Base-by-base conservation (phyloP, 306 rosid species). In the Sicyos baderoa region DNA sequence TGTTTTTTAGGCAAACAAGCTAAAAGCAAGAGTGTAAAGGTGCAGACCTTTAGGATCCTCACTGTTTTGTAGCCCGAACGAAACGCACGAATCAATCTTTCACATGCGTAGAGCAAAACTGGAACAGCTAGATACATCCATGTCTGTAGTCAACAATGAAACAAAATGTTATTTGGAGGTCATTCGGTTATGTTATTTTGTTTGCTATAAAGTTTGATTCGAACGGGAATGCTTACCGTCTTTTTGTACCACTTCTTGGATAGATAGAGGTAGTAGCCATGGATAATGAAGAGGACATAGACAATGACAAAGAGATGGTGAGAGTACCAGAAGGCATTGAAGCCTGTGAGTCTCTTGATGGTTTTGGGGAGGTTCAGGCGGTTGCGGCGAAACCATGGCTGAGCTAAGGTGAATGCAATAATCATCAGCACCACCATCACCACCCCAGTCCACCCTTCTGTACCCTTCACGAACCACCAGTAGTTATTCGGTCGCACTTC, bases 401-500 rank as follows among this genome's bases (percentile, higher is more conserved):
- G 90, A 11, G 97, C 98, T 76, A 92, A 76, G 51, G 78, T 81
- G 76, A 25, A 92, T 54, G 98, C 86, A 72, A 92, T 84, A 14
- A 88, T 79, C 97, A 92, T 92, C 5, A 89, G 84, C 64, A 85
- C 91, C 79, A 92, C 80, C 53, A 92, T 92, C 44, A 80, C 62
- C 72, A 92, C 75, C 7, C 98, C 96, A 0, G 96, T 92, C 96
- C 95, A 89, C 17, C 96, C 98, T 77, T 89, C 96, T 0, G 79
- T 89, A 6, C 96, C 96, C 70, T 87, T 89, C 47, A 89, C 91
- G n/a, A 93, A 93, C 98, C 98, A 93, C 98, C 98, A 89, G 17
- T 93, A 93, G 23, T 81, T 65, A 1, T 83, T 61, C 7, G 97
- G 98, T 58, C 88, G 78, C 0, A 77, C 51, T 0, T 82, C n/a